Conservation (phyloP, 2,329 filamentous ascomycete species). For the Claviceps spartinae region DNA sequence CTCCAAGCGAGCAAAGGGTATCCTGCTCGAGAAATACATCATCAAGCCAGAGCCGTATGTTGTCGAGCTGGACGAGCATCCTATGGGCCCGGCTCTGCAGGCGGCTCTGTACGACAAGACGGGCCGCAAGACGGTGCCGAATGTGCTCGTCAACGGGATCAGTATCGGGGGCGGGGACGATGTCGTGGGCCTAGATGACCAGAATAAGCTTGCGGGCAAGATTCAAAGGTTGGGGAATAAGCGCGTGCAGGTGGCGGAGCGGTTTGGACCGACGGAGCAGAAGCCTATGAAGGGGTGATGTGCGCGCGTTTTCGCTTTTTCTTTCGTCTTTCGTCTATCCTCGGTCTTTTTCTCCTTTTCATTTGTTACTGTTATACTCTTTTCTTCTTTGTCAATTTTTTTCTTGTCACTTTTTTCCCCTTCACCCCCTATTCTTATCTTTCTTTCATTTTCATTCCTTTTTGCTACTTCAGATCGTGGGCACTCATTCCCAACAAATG, state of each 20-base stretch:
- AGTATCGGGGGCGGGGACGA: conserved; percentile 89
- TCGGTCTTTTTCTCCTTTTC: not conserved
- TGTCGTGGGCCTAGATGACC: conserved; percentile 55
- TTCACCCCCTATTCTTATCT: not conserved
- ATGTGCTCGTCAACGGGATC: conserved; percentile 75
- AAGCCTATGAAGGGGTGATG: not conserved
- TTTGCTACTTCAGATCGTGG: not conserved
- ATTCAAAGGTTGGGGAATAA: conserved; percentile 63
- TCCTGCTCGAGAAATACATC: conserved; percentile 72
- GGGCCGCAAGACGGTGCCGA: conserved; percentile 76
- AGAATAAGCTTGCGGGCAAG: conserved; percentile 54
- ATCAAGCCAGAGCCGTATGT: conserved; percentile 75
- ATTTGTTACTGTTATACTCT: not conserved
- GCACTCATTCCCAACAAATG: too few species aligned
- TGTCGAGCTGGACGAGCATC: conserved; percentile 79
- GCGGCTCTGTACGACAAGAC: conserved; percentile 58
- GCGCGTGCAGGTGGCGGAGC: conserved; percentile 39
- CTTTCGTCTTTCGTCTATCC: not conserved
- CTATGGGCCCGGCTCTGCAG: conserved; percentile 61
- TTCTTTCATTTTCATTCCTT: not conserved
- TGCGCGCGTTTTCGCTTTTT: not conserved
- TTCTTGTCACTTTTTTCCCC: not conserved
- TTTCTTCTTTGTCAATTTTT: not conserved
- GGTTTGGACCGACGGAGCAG: conserved; percentile 17
- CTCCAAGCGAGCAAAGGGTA: conserved; percentile 71